Evolutionary conservation across 1,284 basidiomycete genomes (phyloP).

Genomic region (Peniophora sp.): DNA sequence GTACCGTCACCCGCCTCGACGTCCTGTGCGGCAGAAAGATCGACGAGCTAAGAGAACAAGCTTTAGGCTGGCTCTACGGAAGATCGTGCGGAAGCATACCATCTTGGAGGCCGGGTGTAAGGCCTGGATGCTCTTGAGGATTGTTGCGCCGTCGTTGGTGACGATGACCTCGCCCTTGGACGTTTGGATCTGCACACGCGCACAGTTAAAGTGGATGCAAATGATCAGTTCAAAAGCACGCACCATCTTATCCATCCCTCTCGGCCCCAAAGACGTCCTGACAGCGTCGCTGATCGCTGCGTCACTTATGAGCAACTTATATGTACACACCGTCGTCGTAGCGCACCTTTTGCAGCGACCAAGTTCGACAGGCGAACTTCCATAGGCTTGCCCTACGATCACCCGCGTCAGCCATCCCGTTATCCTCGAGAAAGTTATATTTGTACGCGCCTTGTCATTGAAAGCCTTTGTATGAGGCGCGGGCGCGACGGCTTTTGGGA

Average conservation of each 20-base stretch:
- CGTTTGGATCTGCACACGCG: constrained; percentile 80
- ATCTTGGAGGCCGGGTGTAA: constrained; percentile 98
- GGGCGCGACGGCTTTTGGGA: constrained; percentile 24
- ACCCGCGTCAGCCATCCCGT: constrained; percentile 23
- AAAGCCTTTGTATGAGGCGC: constrained; percentile 58
- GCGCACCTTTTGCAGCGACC: constrained; percentile 88
- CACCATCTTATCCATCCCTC: constrained; percentile 99
- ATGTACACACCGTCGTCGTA: not conserved
- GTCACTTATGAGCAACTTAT: not conserved
- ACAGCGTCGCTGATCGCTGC: constrained; percentile 97
- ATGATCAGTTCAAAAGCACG: constrained; percentile 12
- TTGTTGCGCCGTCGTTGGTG: constrained; percentile 99
- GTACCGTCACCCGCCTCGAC: constrained; percentile 99
- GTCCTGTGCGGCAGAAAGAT: constrained; percentile 97
- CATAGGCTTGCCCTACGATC: constrained; percentile 76
- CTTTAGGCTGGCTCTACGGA: not conserved
- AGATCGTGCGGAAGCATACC: constrained; percentile 39
- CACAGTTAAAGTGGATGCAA: constrained; percentile 6
- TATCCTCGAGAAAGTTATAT: constrained; percentile 1
- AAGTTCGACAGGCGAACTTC: constrained; percentile 93
- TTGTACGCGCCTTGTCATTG: constrained; percentile 65
- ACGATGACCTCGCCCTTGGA: constrained; percentile 95
- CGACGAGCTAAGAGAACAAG: constrained; percentile 67
- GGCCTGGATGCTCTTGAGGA: constrained; percentile 95
- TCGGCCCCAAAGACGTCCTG: constrained; percentile 92